These are phyloP conservation scores for Tulasnella sp. DNA, from an alignment of 768 basidiomycete species.

Conservation along the genomic window DNA sequence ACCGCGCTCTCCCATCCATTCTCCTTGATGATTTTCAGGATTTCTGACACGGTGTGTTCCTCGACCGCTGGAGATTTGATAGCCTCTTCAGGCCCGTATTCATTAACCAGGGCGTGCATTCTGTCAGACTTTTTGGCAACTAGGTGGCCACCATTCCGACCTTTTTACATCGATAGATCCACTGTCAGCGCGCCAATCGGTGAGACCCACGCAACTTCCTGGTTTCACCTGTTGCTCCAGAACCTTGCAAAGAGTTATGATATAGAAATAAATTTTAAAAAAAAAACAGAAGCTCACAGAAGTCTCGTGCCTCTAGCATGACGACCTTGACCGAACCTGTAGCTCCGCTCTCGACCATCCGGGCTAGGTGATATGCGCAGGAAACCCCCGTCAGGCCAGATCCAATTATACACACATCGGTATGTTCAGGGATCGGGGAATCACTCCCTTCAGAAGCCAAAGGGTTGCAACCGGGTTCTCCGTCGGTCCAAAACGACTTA, in stretches of 20 bases:
- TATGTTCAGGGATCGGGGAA: slow-evolving; percentile 54
- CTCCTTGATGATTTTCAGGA: slow-evolving; percentile 50
- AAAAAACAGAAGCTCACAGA: slow-evolving; percentile 61
- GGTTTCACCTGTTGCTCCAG: slow-evolving; percentile 68
- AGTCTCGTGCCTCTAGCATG: slow-evolving; percentile 79
- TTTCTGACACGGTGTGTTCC: slow-evolving; percentile 48
- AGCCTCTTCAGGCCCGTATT: slow-evolving; percentile 56
- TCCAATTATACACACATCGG: slow-evolving; percentile 75
- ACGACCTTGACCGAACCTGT: slow-evolving; percentile 48
- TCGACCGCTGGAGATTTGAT: slow-evolving; percentile 55
- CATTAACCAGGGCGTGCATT: slow-evolving; percentile 43
- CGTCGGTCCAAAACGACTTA: slow-evolving; percentile 68
- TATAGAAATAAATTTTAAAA: slow-evolving; percentile 34
- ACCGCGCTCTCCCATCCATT: slow-evolving; percentile 49
- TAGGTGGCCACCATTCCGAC: slow-evolving; percentile 76
- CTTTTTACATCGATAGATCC: slow-evolving; percentile 39
- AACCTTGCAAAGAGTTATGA: slow-evolving; percentile 46
- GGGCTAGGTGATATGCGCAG: slow-evolving; percentile 66
- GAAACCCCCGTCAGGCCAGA: slow-evolving; percentile 75
- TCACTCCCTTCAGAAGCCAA: slow-evolving; percentile 63
- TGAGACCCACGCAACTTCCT: not conserved
- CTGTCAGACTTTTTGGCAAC: slow-evolving; percentile 49
- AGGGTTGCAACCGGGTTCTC: slow-evolving; percentile 57
- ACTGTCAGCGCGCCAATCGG: not conserved
- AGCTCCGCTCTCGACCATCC: slow-evolving; percentile 43